Evolutionary conservation across 495 filamentous ascomycete species (phyloP).

Genomic region (Peziza echinospora): DNA sequence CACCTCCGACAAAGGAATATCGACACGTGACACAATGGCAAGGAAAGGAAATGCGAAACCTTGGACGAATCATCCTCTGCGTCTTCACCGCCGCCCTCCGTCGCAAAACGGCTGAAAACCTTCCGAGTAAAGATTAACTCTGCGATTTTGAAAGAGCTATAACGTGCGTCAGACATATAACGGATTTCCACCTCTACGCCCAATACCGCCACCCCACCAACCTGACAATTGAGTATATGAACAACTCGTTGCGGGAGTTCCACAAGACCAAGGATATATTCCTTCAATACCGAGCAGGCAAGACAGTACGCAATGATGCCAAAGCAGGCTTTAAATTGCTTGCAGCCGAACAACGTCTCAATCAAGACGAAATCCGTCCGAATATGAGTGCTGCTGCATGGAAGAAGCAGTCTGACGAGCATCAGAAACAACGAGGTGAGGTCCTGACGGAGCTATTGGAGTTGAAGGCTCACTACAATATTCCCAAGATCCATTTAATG

Average conservation of each 20-base stretch:
- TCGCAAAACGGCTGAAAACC: background rate
- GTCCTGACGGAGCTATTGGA: too few species aligned
- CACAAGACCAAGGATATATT: conserved; percentile 3
- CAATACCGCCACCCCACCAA: conserved; percentile 2
- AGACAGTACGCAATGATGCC: too few species aligned
- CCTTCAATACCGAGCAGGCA: background rate
- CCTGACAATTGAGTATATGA: conserved; percentile 1
- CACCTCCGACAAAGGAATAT: background rate
- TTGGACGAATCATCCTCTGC: background rate
- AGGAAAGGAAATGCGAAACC: background rate
- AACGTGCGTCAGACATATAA: background rate
- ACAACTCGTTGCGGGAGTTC: conserved; percentile 1
- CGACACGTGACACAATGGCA: background rate
- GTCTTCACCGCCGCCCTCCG: background rate
- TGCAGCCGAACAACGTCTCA: too few species aligned
- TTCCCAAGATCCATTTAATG: background rate
- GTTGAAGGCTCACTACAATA: background rate
- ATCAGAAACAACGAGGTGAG: too few species aligned
- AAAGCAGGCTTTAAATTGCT: too few species aligned
- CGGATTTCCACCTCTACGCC: conserved; percentile 1
- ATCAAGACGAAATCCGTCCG: too few species aligned
- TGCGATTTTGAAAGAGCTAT: conserved; percentile 1
- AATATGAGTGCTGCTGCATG: too few species aligned
- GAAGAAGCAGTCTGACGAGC: too few species aligned
- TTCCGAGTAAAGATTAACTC: background rate